phyloP scores from a whole-genome alignment of 805 yeast species.

The Saccharomycopsis capsularis region DNA sequence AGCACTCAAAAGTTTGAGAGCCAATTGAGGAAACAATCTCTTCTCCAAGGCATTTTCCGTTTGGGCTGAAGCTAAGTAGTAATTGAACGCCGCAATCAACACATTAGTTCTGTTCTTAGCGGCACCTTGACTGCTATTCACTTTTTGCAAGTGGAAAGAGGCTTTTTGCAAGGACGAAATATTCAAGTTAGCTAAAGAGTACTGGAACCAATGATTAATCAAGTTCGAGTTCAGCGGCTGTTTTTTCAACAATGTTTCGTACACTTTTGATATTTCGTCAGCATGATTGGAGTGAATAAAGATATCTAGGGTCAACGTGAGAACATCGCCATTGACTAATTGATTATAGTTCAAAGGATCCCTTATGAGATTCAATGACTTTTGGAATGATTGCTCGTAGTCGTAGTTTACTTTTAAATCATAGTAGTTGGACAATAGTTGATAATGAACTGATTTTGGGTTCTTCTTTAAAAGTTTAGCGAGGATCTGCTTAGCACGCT shows the following conservation, averaged over 20 bases:
- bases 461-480: constrained; percentile 29
- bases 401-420: constrained; percentile 25
- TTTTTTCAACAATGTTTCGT: constrained; percentile 33
- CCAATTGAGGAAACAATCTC: constrained; percentile 52
- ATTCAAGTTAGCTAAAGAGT: constrained; percentile 9
- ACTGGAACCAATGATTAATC: constrained; percentile 14
- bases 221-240: constrained; percentile 28
- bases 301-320: constrained; percentile 29
- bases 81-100: constrained; percentile 39
- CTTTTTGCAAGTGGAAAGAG: constrained; percentile 17
- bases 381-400: constrained; percentile 4
- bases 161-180: constrained; percentile 18
- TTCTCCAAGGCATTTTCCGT: constrained; percentile 38
- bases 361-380: constrained; percentile 1
- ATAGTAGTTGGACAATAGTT: constrained; percentile 30
- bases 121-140: neutral
- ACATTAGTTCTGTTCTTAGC: constrained; percentile 1
- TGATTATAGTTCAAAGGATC: constrained; percentile 11
- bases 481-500: constrained; percentile 30
- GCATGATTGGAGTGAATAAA: constrained; percentile 25
- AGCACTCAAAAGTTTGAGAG: constrained; percentile 48
- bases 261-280: constrained; percentile 30
- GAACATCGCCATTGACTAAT: constrained; percentile 7
- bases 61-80: constrained; percentile 35
- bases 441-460: constrained; percentile 33